Conservation (phyloP, 352 stramenopile genomes). For the Sclerospora graminicola region DNA sequence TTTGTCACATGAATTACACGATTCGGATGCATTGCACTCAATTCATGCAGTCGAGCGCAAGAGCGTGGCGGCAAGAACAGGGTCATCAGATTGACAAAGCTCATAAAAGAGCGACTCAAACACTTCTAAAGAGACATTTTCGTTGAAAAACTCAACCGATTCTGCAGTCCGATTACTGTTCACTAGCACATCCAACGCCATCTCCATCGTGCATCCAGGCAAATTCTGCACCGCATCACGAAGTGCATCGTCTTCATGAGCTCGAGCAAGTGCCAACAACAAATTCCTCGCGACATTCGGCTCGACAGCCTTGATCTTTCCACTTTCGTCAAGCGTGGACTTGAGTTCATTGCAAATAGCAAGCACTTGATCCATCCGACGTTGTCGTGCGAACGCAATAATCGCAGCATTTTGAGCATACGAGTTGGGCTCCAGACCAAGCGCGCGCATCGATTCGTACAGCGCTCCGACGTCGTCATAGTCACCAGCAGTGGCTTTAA, state of each 20-base stretch:
- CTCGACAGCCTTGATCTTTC: conserved; percentile 14
- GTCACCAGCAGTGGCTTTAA: conserved; percentile 55
- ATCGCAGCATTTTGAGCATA: conserved; percentile 74
- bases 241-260: conserved; percentile 36
- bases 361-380: conserved; percentile 40
- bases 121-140: conserved; percentile 16
- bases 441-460: conserved; percentile 60
- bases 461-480: conserved; percentile 68
- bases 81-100: conserved; percentile 26
- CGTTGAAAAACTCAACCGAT: conserved; percentile 42
- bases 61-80: conserved; percentile 30
- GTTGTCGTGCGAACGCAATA: conserved; percentile 53
- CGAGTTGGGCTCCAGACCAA: conserved; percentile 50
- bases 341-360: conserved; percentile 41
- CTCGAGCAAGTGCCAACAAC: conserved; percentile 53
- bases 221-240: conserved; percentile 28
- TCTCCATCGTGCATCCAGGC: conserved; percentile 28
- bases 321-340: conserved; percentile 2
- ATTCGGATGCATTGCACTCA: conserved; percentile 19
- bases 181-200: conserved; percentile 31
- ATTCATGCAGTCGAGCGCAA: conserved; percentile 36
- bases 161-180: conserved; percentile 24
- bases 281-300: conserved; percentile 48
- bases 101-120: conserved; percentile 31
- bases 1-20: conserved; percentile 40